Percentiles rank a stretch among this genome's conserved stretches.
Evolutionary conservation across 495 filamentous ascomycete genomes (phyloP).

Genomic region (Coniosporium apollinis): DNA sequence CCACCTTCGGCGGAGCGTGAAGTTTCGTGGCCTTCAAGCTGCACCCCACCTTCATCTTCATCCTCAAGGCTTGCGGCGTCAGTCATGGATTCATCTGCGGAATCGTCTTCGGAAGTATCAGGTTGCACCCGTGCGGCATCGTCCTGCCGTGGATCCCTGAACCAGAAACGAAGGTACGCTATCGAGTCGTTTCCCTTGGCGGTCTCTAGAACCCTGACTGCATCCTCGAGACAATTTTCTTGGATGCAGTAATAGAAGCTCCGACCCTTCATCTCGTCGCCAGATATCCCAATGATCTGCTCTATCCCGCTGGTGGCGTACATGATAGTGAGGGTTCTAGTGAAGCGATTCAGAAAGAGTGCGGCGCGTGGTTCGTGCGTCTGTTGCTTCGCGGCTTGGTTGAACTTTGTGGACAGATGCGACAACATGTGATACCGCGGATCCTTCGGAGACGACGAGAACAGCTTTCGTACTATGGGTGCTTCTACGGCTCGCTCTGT

Average conservation of each 20-base stretch:
- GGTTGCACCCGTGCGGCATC: slow-evolving; percentile 18
- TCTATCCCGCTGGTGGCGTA: slow-evolving; percentile 64
- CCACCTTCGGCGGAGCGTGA: not conserved
- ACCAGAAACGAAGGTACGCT: slow-evolving; percentile 83
- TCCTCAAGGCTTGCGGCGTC: slow-evolving; percentile 6
- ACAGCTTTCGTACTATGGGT: slow-evolving; percentile 59
- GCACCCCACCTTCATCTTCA: slow-evolving; percentile 22
- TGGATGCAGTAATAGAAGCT: slow-evolving; percentile 74
- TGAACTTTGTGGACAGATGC: slow-evolving; percentile 71
- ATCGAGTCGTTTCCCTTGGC: slow-evolving; percentile 91
- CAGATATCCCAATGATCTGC: slow-evolving; percentile 51
- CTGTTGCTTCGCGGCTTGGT: slow-evolving; percentile 38
- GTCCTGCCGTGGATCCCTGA: slow-evolving; percentile 49
- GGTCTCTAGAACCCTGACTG: slow-evolving; percentile 59
- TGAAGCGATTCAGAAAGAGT: slow-evolving; percentile 77
- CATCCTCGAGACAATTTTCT: slow-evolving; percentile 56
- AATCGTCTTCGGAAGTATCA: slow-evolving; percentile 20
- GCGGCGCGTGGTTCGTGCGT: slow-evolving; percentile 67
- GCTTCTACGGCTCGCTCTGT: slow-evolving; percentile 65
- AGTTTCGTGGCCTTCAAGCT: slow-evolving; percentile 13
- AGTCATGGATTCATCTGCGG: slow-evolving; percentile 22
- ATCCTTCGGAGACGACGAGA: slow-evolving; percentile 67
- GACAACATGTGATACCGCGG: slow-evolving; percentile 85
- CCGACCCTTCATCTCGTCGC: slow-evolving; percentile 47
- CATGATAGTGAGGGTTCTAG: slow-evolving; percentile 67